A percentile compares a stretch with the other conserved stretches of the same genome.
These are phyloP conservation scores for Cladophialophora yegresii DNA, from an alignment of 2,329 filamentous ascomycete species.

Conservation along the genomic window DNA sequence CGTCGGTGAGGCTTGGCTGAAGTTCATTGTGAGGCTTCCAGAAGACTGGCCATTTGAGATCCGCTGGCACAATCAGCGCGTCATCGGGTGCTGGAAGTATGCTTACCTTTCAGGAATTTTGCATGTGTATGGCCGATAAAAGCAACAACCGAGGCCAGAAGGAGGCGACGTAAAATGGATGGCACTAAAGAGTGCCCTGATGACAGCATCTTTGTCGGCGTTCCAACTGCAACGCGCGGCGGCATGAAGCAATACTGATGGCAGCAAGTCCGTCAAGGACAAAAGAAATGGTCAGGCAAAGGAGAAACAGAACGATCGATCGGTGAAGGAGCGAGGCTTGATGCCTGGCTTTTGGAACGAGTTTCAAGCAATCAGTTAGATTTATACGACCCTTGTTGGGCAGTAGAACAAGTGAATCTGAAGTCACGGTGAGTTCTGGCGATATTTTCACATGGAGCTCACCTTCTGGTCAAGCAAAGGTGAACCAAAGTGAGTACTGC, in stretches of 20 bases:
- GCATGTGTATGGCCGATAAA: conserved; percentile 4
- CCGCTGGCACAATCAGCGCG: conserved; percentile 21
- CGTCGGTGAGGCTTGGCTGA: conserved; percentile 26
- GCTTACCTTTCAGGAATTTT: conserved; percentile 28
- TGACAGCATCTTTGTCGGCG: conserved; percentile 8
- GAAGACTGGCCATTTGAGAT: conserved; percentile 26
- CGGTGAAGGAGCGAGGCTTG: not conserved
- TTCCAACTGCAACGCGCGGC: not conserved
- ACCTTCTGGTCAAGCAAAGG: not conserved
- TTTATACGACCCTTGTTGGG: not conserved
- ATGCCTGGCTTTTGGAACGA: not conserved
- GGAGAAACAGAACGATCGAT: not conserved
- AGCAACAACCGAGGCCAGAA: not conserved
- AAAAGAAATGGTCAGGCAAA: not conserved
- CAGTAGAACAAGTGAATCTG: not conserved
- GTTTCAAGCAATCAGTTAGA: not conserved
- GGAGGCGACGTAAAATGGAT: conserved; percentile 1
- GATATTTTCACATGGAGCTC: not conserved
- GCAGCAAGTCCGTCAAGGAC: not conserved
- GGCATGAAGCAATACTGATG: not conserved
- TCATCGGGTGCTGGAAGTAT: not conserved
- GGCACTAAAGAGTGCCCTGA: not conserved
- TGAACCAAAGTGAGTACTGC: not conserved
- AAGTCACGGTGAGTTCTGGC: conserved; percentile 4
- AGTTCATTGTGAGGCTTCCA: conserved; percentile 15